These are phyloP conservation scores for Alternaria burnsii DNA, from an alignment of 2,329 filamentous ascomycete genomes.

Conservation along the genomic window DNA sequence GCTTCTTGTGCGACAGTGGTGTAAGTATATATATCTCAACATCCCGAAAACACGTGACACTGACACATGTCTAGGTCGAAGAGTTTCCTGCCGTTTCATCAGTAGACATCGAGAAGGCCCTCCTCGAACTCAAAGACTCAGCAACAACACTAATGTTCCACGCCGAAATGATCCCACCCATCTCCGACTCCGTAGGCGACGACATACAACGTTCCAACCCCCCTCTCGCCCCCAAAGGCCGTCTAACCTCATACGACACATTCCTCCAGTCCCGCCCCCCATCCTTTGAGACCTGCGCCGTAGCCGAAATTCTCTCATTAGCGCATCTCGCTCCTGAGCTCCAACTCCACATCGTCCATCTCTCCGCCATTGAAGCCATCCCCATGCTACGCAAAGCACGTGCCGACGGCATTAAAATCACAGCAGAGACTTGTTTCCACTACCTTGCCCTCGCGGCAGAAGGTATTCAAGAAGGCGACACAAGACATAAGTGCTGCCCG, in stretches of 20 bases:
- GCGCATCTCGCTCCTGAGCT: slow-evolving; percentile 81
- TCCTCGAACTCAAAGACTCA: slow-evolving; percentile 79
- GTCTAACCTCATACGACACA: slow-evolving; percentile 81
- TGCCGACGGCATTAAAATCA: slow-evolving; percentile 79
- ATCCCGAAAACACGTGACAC: slow-evolving; percentile 14
- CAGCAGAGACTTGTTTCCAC: slow-evolving; percentile 95
- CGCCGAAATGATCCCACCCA: slow-evolving; percentile 96
- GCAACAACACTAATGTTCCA: slow-evolving; percentile 98
- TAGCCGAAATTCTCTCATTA: slow-evolving; percentile 84
- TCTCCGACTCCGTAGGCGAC: slow-evolving; percentile 80
- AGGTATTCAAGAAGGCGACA: slow-evolving; percentile 83
- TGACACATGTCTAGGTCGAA: slow-evolving; percentile 70
- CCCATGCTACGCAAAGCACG: slow-evolving; percentile 80
- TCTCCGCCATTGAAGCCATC: slow-evolving; percentile 88
- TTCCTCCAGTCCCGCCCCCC: slow-evolving; percentile 92
- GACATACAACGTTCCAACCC: slow-evolving; percentile 74
- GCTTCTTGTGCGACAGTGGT: slow-evolving; percentile 95
- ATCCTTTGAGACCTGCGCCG: slow-evolving; percentile 88
- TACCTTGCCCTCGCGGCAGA: slow-evolving; percentile 88
- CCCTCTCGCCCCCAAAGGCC: slow-evolving; percentile 74
- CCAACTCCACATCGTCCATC: slow-evolving; percentile 90
- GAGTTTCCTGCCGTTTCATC: slow-evolving; percentile 94
- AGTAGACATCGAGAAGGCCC: slow-evolving; percentile 78
- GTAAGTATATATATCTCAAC: slow-evolving; percentile 62
- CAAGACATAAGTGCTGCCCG: slow-evolving; percentile 93